Evolutionary conservation across 306 rosid genomes (phyloP), one percentile per base, ranked within the genome.

Genomic region (Cyclanthera cordifolia): DNA sequence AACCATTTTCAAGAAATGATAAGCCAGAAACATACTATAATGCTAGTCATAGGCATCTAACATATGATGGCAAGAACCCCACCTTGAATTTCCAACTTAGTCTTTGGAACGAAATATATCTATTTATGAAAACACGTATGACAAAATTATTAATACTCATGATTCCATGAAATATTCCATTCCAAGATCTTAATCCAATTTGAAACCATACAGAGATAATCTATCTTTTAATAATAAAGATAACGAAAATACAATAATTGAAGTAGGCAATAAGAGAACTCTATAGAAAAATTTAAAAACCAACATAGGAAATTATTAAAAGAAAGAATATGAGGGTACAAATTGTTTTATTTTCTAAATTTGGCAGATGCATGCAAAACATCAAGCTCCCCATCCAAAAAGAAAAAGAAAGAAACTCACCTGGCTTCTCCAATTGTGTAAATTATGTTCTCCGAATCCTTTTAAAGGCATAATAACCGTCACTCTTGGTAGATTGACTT

Each of bases 361-460:
- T 13, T 64, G 20, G 12, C 34, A 64, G 6, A 20, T 41, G 30
- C 51, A 60, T 19, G 20, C 10, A 37, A 39, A 37, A 19, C 11
- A 37, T 5, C 30, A 17, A 39, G n/a, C n/a, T 11, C 50, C 30
- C 43, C n/a, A 60, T 60, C 17, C 8, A 19, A 63, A 23, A 21
- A 15, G 19, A 43, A 41, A 63, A 43, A 41, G 55, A n/a, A 70
- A 53, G 12, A 19, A 53, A 53, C 80, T 83, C 76, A 90, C 99
- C 95, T 93, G 99, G 75, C 85, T 88, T 77, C 84, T 88, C 99
- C 99, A 94, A 34, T 94, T 94, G 75, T 88, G 96, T 63, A 90
- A 81, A 79, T 94, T 94, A 86, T 94, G 99, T 78, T 94, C 99
- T 67, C 99, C 99, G 82, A 86, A 94, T 20, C 99, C 99, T 77